Evolutionary conservation across 371 early-diverging fungal genomes (phyloP).

Genomic region (Rhizopus stolonifer): DNA sequence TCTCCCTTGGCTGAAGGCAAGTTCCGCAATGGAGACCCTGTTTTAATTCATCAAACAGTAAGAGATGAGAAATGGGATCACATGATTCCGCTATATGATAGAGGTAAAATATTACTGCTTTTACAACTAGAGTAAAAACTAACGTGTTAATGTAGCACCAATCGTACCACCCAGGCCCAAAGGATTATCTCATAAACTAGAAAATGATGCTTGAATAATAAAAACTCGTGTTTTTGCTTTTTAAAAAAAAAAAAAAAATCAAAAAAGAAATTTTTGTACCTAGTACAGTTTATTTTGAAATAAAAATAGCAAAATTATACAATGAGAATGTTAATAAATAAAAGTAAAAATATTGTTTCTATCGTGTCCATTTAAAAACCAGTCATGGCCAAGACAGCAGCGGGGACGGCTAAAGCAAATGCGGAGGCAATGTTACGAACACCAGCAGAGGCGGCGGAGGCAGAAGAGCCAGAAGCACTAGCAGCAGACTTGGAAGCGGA

Average conservation of each 20-base stretch:
- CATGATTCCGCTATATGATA: not conserved
- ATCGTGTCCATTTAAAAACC: constrained; percentile 18
- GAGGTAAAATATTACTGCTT: not conserved
- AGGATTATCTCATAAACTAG: not conserved
- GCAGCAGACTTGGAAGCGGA: not conserved
- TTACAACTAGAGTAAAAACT: not conserved
- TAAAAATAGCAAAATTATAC: not conserved
- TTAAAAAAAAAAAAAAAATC: not conserved
- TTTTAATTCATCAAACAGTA: not conserved
- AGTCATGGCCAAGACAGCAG: constrained; percentile 20
- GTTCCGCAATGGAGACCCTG: not conserved
- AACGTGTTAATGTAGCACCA: constrained; percentile 7
- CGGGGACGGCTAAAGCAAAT: constrained; percentile 18
- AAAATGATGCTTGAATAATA: not conserved
- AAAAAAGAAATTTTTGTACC: too few species aligned
- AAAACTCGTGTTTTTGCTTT: not conserved
- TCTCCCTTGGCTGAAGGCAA: not conserved
- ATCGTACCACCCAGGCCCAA: constrained; percentile 18
- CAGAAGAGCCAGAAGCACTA: constrained; percentile 3
- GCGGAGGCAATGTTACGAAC: constrained; percentile 15
- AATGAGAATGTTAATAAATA: not conserved
- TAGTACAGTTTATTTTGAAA: not conserved
- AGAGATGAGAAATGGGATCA: not conserved
- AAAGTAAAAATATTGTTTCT: constrained; percentile 1
- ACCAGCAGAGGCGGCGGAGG: constrained; percentile 8